Evolutionary conservation across 805 yeast genomes (phyloP), one percentile per base, ranked within the genome.

Genomic region (Myxozyma nipponensis): DNA sequence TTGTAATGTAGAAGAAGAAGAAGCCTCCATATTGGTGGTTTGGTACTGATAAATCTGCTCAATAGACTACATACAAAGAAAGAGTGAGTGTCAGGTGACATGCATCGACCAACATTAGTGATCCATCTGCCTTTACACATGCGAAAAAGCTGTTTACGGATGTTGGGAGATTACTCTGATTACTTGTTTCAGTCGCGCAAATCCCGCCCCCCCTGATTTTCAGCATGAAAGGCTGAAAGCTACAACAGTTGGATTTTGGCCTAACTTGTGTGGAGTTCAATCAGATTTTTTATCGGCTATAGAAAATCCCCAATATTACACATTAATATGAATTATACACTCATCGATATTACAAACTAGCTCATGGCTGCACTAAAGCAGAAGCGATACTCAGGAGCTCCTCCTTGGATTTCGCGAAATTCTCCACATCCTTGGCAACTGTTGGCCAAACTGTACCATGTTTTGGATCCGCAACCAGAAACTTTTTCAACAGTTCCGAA

Each of bases 361-460:
- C 32, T 28, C 32, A 28, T 54, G 4, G 70, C 55, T 3, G 63
- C 70, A 26, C 64, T 24, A 18, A 69, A 13, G 32, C 32, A 13
- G 32, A 7, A 28, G 32, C 13, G 13, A 9, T 7, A 28, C 7
- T 61, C 26, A 82, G 63, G 3, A 80, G 57, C 39, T 78, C 76
- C 2, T 50, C 45, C 0, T 73, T 69, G 18, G 67, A 53, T 50
- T 68, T 71, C 35, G 71, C 76, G 36, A 74, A 70, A 56, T 76
- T 77, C 9, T 65, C 66, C 1, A 79, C 69, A n/a, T 67, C 66
- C 59, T 86, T 84, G 4, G 69, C 61, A 1, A 78, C 65, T 0
- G 49, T 42, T 13, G 76, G 73, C 93, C 95, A 88, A 4, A 67
- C 62, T 1, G 67, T 69, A 0, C 96, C 96, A 52, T 72, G 75